A percentile compares a stretch with the other conserved stretches of the same genome.
Evolutionary conservation across 2,329 filamentous ascomycete genomes (phyloP).

Genomic region (Calonectria pseudoturangicola): DNA sequence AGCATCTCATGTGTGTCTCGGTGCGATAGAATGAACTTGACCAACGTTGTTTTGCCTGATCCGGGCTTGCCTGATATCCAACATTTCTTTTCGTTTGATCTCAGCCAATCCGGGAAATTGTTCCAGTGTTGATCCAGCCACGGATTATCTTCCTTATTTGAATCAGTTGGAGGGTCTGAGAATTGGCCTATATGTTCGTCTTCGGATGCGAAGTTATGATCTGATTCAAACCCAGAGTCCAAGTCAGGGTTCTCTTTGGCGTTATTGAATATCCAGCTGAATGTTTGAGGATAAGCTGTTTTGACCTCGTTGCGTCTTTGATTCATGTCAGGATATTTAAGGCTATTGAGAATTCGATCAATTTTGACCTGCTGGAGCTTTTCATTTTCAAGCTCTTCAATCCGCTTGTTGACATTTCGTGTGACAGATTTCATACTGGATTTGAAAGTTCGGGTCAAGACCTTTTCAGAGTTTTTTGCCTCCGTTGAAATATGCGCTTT

Average conservation of each 20-base stretch:
- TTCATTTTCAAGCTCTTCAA: not conserved
- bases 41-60: slow-evolving; percentile 58
- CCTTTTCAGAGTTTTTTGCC: not conserved
- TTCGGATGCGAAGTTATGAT: not conserved
- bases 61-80: slow-evolving; percentile 59
- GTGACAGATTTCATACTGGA: not conserved
- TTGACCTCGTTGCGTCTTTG: not conserved
- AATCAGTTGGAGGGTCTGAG: not conserved
- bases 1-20: slow-evolving; percentile 42
- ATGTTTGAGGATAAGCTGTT: not conserved
- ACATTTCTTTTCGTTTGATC: slow-evolving; percentile 43
- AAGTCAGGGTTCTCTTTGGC: not conserved
- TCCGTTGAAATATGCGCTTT: not conserved
- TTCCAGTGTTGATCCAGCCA: not conserved
- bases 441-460: not conserved
- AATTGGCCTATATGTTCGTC: not conserved
- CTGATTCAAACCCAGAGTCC: not conserved
- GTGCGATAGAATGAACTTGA: slow-evolving; percentile 54
- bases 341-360: not conserved
- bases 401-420: not conserved
- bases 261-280: slow-evolving; percentile 16
- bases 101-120: slow-evolving; percentile 41
- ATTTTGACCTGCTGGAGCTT: not conserved
- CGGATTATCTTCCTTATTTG: not conserved
- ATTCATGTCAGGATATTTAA: slow-evolving; percentile 18